Conservation (phyloP, 257 asterid genomes). For the Capsicum chinense region DNA sequence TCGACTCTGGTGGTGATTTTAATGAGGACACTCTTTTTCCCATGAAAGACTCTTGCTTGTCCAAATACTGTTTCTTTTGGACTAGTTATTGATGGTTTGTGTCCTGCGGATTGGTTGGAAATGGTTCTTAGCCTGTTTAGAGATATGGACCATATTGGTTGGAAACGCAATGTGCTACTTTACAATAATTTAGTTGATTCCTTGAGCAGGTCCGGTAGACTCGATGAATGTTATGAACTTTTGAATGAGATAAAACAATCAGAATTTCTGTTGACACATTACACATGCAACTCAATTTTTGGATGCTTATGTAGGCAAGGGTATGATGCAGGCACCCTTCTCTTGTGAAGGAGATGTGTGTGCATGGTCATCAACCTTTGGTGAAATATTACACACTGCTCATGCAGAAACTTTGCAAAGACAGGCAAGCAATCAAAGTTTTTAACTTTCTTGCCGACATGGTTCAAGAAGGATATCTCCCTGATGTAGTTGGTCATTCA, state of each 20-base stretch:
- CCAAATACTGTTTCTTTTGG: constrained; percentile 62
- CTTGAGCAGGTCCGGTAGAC: constrained; percentile 61
- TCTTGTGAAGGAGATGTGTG: constrained; percentile 72
- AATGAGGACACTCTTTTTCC: constrained; percentile 40
- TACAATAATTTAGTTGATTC: constrained; percentile 65
- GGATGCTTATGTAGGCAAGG: constrained; percentile 73
- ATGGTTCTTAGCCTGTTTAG: constrained; percentile 63
- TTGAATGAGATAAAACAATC: constrained; percentile 67
- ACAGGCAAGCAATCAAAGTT: constrained; percentile 67
- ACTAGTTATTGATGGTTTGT: constrained; percentile 68
- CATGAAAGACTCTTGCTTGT: constrained; percentile 33
- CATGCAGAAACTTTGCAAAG: constrained; percentile 61
- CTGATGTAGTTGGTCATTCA: constrained; percentile 78
- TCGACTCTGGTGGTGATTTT: constrained; percentile 40
- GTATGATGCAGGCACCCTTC: constrained; percentile 64
- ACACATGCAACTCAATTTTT: constrained; percentile 80
- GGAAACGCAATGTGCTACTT: constrained; percentile 60
- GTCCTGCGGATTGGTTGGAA: constrained; percentile 61
- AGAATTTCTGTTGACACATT: constrained; percentile 72
- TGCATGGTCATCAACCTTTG: constrained; percentile 81
- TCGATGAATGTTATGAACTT: constrained; percentile 62
- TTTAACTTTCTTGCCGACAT: constrained; percentile 64
- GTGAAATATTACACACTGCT: constrained; percentile 78
- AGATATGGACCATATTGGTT: constrained; percentile 57
- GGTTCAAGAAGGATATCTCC: constrained; percentile 68